Evolutionary conservation across 129 eudicot genomes (phyloP), one percentile per base, ranked within the genome.

Genomic region (Centella asiatica): DNA sequence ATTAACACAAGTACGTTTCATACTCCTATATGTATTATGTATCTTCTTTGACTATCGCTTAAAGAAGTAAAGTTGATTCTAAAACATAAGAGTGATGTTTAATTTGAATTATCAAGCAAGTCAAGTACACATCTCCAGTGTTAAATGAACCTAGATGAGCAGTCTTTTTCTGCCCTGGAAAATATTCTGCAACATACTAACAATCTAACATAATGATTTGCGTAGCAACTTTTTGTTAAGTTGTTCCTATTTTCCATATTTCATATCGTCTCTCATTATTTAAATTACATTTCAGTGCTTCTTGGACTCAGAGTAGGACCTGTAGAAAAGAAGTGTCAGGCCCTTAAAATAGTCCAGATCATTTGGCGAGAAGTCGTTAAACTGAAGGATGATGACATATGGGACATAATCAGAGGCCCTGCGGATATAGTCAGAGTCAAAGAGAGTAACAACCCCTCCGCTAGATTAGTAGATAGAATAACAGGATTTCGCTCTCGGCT

Each of bases 1-100:
- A 2, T 40, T 26, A 23, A 57, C n/a, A 39, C 69, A 60, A 19
- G 78, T 74, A 44, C 10, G 64, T 44, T 56, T 51, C 18, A 2
- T 17, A 52, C 62, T 19, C 26, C 8, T 27, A 25, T 10, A 27
- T 58, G 25, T 34, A 12, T 19, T 57, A 57, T 29, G 18, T 34
- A 13, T 31, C 22, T 14, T 18, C 5, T 1, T 1, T 32, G 7
- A 3, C 42, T 31, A 3, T 4, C 17, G 18, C 9, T 47, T 8
- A 13, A 18, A 8, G 40, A n/a, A 32, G 58, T 28, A 29, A 49
- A 29, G n/a, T n/a, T n/a, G n/a, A n/a, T n/a, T n/a, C n/a, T n/a
- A n/a, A n/a, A n/a, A n/a, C n/a, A n/a, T n/a, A n/a, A n/a, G 13
- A 25, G 39, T 6, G 10, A 17, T 2, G 2, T 26, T 32, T 3